phyloP scores from a whole-genome alignment of 441 rosid genomes.

The Gossypium lobatum region DNA sequence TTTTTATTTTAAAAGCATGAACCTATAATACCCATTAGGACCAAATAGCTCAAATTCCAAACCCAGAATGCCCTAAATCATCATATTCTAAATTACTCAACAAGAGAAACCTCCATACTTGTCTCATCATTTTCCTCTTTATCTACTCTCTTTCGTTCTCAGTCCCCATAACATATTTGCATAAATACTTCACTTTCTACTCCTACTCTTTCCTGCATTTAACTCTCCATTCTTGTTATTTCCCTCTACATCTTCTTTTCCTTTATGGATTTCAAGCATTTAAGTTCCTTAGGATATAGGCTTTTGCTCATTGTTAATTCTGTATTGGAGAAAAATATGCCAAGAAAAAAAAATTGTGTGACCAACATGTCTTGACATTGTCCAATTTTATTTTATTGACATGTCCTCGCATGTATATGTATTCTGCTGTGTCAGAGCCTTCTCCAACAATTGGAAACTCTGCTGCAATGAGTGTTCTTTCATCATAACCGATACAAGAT shows the following conservation, averaged over 20 bases:
- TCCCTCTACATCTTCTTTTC: not conserved
- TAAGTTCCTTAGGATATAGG: not conserved
- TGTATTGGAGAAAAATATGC: not conserved
- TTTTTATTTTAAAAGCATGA: not conserved
- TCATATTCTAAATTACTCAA: not conserved
- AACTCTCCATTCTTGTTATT: not conserved
- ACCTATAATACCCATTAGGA: constrained; percentile 3
- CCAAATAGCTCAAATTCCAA: constrained; percentile 2
- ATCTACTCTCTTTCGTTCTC: not conserved
- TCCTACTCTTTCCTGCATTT: not conserved
- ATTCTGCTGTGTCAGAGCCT: not conserved
- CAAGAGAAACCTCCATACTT: not conserved
- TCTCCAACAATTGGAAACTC: not conserved
- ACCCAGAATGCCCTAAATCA: constrained; percentile 1
- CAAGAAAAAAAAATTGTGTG: not conserved
- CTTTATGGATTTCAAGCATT: constrained; percentile 5
- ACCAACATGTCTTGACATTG: not conserved
- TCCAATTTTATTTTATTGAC: not conserved
- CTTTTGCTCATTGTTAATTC: not conserved
- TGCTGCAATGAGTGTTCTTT: not conserved
- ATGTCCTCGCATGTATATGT: not conserved
- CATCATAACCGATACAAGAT: not conserved
- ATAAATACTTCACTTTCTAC: not conserved
- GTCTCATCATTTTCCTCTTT: not conserved
- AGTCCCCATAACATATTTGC: not conserved